phyloP scores from a whole-genome alignment of 352 stramenopile genomes.

The Globisporangium megalacanthum region DNA sequence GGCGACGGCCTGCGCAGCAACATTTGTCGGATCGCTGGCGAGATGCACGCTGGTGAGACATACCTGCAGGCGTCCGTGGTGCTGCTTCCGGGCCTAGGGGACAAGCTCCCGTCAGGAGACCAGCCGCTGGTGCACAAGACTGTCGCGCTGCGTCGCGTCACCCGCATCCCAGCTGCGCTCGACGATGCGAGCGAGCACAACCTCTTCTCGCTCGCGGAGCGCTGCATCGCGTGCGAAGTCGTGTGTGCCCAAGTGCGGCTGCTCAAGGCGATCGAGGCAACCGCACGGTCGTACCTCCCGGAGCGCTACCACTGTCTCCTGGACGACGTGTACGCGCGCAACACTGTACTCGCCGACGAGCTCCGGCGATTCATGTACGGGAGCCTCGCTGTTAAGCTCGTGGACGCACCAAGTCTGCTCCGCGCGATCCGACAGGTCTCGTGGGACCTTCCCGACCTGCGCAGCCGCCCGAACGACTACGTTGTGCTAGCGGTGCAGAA shows the following conservation, averaged over 20 bases:
- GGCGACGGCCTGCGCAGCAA: constrained; percentile 29
- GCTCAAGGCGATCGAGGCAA: constrained; percentile 58
- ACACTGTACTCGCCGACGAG: constrained; percentile 40
- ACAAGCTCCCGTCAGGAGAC: not conserved
- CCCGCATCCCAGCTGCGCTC: constrained; percentile 31
- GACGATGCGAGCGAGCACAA: constrained; percentile 49
- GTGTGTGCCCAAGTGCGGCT: constrained; percentile 54
- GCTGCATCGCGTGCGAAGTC: constrained; percentile 58
- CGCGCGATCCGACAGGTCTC: constrained; percentile 38
- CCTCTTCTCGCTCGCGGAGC: constrained; percentile 55
- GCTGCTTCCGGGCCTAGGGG: constrained; percentile 8
- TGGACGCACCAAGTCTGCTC: constrained; percentile 36
- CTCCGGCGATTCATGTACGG: constrained; percentile 62
- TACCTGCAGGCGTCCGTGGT: constrained; percentile 40
- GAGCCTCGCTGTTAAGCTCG: constrained; percentile 39
- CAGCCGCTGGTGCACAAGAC: constrained; percentile 16
- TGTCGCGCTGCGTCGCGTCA: constrained; percentile 51
- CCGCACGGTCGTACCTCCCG: constrained; percentile 58
- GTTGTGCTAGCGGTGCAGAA: constrained; percentile 72
- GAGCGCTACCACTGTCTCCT: constrained; percentile 62
- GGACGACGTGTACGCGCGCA: constrained; percentile 61
- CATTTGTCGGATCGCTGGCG: constrained; percentile 50
- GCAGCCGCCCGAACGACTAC: constrained; percentile 74
- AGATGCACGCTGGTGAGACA: constrained; percentile 39
- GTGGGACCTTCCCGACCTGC: constrained; percentile 68